Evolutionary conservation across 192 early-diverging fungal species (phyloP), one percentile per base, ranked within the genome.

Genomic region (Helicostylum pulchrum): DNA sequence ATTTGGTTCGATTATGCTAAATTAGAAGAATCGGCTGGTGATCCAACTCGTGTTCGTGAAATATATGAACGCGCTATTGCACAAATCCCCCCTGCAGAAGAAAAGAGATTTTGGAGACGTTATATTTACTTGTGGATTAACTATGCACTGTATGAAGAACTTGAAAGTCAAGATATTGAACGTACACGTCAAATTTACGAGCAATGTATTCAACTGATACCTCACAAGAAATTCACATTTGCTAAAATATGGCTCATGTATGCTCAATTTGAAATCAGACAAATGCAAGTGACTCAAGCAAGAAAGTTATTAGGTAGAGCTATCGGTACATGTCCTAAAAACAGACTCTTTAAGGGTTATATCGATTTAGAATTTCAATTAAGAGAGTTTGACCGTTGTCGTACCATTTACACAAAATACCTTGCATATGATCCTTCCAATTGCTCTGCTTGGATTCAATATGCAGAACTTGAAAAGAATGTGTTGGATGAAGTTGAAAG

Each of bases 81-180:
- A 8, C 85, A 95, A 64, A 78, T 90, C 10, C 97, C 97, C 1
- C 81, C 83, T 1, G 84, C 92, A 2, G 77, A 82, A 19, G 95
- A 96, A 54, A 99, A 99, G 77, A 82, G 90, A 49, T 88, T 90
- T 47, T 99, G 97, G 97, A 78, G 95, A 54, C 81, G 96, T 36
- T 99, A 99, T 71, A 96, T 99, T 23, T 99, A 97, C 76, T 65
- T 99, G n/a, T 99, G 97, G 97, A 88, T 99, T 34, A 91, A 90
- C 64, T 99, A 98, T 62, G 97, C 96, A 0, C 80, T 97, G 20
- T 99, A 91, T 76, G 97, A 99, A 76, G 97, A 99, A 69, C 75
- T 87, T 21, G 83, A 85, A 6, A 88, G 88, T 12, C 55, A 93
- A 80, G 94, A 98, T 68, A 65, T 79, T 36, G 90, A 90, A 9